Conservation (phyloP, 2,329 filamentous ascomycete species). For the Fusarium hostae region DNA sequence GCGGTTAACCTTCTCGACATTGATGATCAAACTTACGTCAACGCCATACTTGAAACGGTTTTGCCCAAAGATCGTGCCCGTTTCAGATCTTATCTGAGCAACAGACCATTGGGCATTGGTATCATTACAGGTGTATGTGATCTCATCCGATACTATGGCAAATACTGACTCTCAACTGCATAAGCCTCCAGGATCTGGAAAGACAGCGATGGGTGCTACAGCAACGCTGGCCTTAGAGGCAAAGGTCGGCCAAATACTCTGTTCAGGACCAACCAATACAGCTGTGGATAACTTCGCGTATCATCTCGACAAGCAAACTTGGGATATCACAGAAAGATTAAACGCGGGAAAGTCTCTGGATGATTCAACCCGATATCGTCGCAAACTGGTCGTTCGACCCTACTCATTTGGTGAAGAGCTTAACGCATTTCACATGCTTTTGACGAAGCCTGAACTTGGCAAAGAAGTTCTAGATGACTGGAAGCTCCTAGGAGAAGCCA, state of each 20-base stretch:
- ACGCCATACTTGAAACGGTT: constrained; percentile 4
- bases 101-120: constrained; percentile 10
- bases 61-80: constrained; percentile 5
- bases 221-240: constrained; percentile 8
- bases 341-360: background rate
- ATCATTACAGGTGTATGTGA: constrained; percentile 29
- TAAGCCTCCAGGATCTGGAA: constrained; percentile 22
- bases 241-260: constrained; percentile 9
- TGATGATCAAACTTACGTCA: background rate
- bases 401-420: background rate
- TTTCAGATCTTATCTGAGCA: constrained; percentile 23
- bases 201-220: constrained; percentile 4
- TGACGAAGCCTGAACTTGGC: background rate
- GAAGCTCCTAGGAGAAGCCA: background rate
- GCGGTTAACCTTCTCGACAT: constrained; percentile 2
- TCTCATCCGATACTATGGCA: rapidly evolving
- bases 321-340: background rate
- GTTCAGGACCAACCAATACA: constrained; percentile 9
- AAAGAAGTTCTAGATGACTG: background rate
- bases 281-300: constrained; percentile 11
- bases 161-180: background rate
- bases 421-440: background rate
- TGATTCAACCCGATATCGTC: background rate
- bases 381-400: constrained; percentile 4
- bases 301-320: rapidly evolving